Conservation (phyloP, 371 early-diverging fungal species). For the Sporodiniella umbellata region DNA sequence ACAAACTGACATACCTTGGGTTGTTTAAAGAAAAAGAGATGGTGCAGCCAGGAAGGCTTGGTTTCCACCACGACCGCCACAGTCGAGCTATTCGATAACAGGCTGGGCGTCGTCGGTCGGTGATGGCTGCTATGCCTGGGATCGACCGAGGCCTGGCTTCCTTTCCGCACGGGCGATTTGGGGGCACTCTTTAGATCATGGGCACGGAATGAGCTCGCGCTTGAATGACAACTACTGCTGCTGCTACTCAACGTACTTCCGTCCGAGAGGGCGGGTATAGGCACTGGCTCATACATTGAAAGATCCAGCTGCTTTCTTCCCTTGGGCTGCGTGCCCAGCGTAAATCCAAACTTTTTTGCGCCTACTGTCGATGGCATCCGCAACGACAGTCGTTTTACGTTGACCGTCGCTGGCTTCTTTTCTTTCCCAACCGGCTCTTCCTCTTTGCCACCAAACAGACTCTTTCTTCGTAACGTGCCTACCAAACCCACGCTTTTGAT, state of each 20-base stretch:
- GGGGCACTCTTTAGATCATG: no score
- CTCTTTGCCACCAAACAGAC: constrained; percentile 30
- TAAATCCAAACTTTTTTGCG: constrained; percentile 31
- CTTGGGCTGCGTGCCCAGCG: constrained; percentile 27
- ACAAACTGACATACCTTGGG: constrained; percentile 42
- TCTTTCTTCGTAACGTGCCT: constrained; percentile 43
- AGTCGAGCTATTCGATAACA: constrained; percentile 37
- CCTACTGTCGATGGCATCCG: constrained; percentile 25
- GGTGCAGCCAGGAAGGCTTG: constrained; percentile 35
- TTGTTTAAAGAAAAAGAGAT: constrained; percentile 48
- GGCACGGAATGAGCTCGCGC: not conserved
- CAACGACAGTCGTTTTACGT: constrained; percentile 33
- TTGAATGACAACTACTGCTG: constrained; percentile 20
- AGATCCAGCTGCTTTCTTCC: constrained; percentile 43
- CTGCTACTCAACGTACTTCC: constrained; percentile 43
- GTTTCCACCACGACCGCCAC: constrained; percentile 11
- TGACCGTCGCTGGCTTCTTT: constrained; percentile 18
- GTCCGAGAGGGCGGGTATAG: constrained; percentile 30
- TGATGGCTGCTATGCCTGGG: constrained; percentile 10
- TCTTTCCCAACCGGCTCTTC: not conserved
- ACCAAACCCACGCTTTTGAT: no score
- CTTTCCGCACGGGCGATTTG: constrained; percentile 12
- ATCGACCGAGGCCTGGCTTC: constrained; percentile 28
- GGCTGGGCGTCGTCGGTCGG: constrained; percentile 31
- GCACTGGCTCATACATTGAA: constrained; percentile 24